Base-by-base conservation (phyloP, 2,329 filamentous ascomycete genomes). In the Diaporthe sp. region DNA sequence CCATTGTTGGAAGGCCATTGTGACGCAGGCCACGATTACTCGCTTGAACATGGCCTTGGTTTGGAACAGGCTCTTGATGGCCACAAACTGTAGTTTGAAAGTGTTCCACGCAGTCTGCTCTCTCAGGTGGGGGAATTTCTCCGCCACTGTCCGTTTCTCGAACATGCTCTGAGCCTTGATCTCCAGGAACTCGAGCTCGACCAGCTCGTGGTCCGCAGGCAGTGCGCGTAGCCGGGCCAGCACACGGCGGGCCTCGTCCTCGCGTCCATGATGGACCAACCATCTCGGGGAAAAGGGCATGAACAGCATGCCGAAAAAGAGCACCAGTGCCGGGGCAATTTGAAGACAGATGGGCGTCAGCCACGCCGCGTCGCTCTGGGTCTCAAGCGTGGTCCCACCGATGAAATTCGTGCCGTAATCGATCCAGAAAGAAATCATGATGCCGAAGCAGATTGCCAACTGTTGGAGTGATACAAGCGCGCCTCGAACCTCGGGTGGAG, bases 201-300 rank as follows among this genome's bases (percentile, higher is more conserved):
- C 89, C 0, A 94, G 87, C 73, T 94, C 91, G 79, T 95, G 89
- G 77, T 93, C 89, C 22, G 84, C 80, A 0, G 89, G 82, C 0
- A 94, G 87, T 8, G 87, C 87, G 33, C 94, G 91, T 3, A 96
- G 89, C 67, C 81, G 86, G 0, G 93, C 90, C 1, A 96, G 87
- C 1, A 92, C 90, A 13, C 81, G 81, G 22, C 90, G 89, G 0
- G 92, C 92, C 80, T 96, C 93, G 0, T 87, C 87, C 79, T 95
- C 93, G 47, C 93, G 91, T 73, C 85, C 86, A 78, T 94, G 92
- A 81, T 95, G 91, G 12, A 94, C 84, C 1, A 96, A 88, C 93
- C 93, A 95, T 77, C 94, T 88, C 0, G 94, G 94, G 0, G 90
- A 93, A 83, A 93, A 95, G 0, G 94, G 94, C 93, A 96, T 94